Conservation (phyloP, 441 rosid genomes). For the Euphorbia corollata region DNA sequence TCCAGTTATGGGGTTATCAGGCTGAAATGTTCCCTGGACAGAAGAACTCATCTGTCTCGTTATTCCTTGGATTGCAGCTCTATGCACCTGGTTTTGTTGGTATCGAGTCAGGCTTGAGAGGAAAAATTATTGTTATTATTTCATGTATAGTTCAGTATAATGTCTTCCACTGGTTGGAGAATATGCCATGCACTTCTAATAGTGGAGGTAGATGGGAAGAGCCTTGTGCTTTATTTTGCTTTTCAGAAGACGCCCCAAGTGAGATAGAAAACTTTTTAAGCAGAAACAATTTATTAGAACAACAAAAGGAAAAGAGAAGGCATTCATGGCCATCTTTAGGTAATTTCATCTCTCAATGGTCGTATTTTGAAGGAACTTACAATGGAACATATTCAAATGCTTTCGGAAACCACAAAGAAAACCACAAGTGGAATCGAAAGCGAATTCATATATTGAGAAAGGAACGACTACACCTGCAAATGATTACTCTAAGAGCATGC, state of each 20-base stretch:
- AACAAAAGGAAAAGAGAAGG: constrained; percentile 24
- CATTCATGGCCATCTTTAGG: constrained; percentile 31
- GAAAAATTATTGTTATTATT: constrained; percentile 77
- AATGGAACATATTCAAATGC: constrained; percentile 55
- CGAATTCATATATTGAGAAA: constrained; percentile 57
- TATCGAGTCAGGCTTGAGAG: constrained; percentile 78
- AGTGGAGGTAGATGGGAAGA: constrained; percentile 62
- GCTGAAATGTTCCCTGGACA: constrained; percentile 89
- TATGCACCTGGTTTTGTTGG: constrained; percentile 79
- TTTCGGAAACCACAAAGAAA: constrained; percentile 62
- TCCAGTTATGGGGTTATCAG: constrained; percentile 84
- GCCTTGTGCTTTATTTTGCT: constrained; percentile 77
- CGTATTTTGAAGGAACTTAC: constrained; percentile 32
- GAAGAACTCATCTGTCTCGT: constrained; percentile 52
- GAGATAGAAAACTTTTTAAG: constrained; percentile 18
- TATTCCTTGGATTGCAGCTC: constrained; percentile 58
- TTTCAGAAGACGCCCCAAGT: constrained; percentile 43
- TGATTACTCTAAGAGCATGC: constrained; percentile 55
- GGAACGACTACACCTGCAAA: constrained; percentile 84
- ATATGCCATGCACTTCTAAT: constrained; percentile 36
- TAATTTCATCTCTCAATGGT: constrained; percentile 16
- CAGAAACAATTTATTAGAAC: constrained; percentile 33
- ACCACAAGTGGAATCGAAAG: constrained; percentile 56
- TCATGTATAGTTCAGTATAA: constrained; percentile 85
- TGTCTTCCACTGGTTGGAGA: constrained; percentile 77